A percentile compares a stretch with the other conserved stretches of the same genome.
Conservation (phyloP, 2,329 filamentous ascomycete species). For the Hypoxylon sp. region DNA sequence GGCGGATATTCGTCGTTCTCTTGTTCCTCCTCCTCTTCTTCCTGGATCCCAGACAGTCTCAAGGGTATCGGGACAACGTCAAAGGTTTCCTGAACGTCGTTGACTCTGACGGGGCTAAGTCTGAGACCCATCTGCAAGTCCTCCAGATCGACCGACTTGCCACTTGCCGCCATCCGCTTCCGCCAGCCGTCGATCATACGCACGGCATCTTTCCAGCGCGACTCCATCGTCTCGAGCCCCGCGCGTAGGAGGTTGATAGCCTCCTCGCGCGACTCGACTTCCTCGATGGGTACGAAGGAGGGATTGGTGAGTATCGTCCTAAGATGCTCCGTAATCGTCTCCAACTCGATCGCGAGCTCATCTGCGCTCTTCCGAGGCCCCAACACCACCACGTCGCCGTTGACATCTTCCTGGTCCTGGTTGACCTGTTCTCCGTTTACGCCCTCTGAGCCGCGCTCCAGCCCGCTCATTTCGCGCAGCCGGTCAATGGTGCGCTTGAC, state of each 20-base stretch:
- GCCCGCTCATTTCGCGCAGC: slow-evolving; percentile 73
- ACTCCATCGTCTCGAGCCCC: slow-evolving; percentile 94
- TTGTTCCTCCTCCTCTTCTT: slow-evolving; percentile 58
- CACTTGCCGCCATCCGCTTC: slow-evolving; percentile 76
- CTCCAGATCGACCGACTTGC: slow-evolving; percentile 73
- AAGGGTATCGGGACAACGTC: slow-evolving; percentile 48
- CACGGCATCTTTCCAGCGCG: slow-evolving; percentile 87
- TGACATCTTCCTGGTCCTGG: slow-evolving; percentile 26
- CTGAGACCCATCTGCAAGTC: slow-evolving; percentile 73
- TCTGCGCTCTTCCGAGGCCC: slow-evolving; percentile 55
- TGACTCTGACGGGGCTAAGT: slow-evolving; percentile 65
- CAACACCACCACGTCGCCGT: slow-evolving; percentile 16
- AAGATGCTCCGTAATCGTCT: slow-evolving; percentile 80
- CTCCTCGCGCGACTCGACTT: slow-evolving; percentile 90
- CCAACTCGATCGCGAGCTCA: slow-evolving; percentile 78
- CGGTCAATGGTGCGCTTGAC: slow-evolving; percentile 75
- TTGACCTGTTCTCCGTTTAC: slow-evolving; percentile 41
- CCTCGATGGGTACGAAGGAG: slow-evolving; percentile 93
- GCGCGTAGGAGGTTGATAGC: slow-evolving; percentile 84
- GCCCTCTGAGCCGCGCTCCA: slow-evolving; percentile 46
- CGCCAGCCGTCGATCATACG: slow-evolving; percentile 93
- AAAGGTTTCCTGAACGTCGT: slow-evolving; percentile 58
- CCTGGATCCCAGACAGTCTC: slow-evolving; percentile 50
- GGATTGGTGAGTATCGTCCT: slow-evolving; percentile 89
- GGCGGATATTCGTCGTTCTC: slow-evolving; percentile 46